phyloP scores from a whole-genome alignment of 2,329 filamentous ascomycete genomes.

The Fusarium clavum region DNA sequence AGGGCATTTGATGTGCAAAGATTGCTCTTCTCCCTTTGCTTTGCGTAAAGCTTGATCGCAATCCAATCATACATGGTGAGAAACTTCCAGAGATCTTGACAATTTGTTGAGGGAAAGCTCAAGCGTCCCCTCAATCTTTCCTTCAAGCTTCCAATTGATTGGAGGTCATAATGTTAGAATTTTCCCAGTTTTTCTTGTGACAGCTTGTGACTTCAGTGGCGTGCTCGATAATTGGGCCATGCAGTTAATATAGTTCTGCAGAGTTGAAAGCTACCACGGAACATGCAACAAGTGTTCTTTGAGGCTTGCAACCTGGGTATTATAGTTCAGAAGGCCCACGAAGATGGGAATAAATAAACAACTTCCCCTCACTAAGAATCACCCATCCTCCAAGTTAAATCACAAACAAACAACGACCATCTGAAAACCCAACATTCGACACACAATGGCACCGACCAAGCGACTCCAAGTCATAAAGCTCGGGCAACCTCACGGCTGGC shows the following conservation, averaged over 20 bases:
- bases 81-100: neutral
- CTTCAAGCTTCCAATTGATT: neutral
- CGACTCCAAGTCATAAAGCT: neutral
- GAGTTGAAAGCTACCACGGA: neutral
- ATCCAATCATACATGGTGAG: neutral
- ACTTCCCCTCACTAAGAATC: neutral
- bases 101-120: neutral
- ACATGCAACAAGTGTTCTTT: neutral
- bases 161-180: neutral
- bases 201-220: neutral
- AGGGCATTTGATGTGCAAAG: rapidly evolving
- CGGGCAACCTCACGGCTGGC: neutral
- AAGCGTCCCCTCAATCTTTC: neutral
- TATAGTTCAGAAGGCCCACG: neutral
- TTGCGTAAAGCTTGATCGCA: rapidly evolving
- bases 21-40: neutral
- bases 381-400: neutral
- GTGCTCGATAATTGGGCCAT: neutral
- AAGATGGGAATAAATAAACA: neutral
- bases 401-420: neutral
- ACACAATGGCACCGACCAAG: neutral
- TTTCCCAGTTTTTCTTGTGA: neutral
- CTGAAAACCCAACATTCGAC: neutral
- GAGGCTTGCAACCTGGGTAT: neutral
- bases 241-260: neutral